phyloP scores from a whole-genome alignment of 345 rosid species.

The Cardamine chenopodiifolia region DNA sequence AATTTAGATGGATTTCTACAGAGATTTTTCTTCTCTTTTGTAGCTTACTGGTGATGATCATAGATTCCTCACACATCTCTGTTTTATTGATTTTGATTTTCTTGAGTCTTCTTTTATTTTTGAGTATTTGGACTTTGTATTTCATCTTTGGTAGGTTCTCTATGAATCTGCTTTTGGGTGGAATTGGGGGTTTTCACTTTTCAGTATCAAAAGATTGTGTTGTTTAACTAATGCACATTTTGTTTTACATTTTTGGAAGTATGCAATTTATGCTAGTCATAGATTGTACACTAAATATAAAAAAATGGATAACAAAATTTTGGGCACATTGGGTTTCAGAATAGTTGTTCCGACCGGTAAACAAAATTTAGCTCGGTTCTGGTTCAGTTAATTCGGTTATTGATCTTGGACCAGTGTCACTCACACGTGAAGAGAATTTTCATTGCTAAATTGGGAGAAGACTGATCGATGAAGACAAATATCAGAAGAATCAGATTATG shows the following conservation, averaged over 20 bases:
- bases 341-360: neutral
- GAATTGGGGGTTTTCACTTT: neutral
- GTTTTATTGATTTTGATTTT: neutral
- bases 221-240: neutral
- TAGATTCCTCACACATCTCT: neutral
- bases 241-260: neutral
- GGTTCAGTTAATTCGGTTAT: neutral
- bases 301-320: no score
- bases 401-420: neutral
- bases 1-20: neutral
- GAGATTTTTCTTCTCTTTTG: neutral
- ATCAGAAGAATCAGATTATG: neutral
- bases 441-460: neutral
- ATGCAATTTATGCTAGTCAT: neutral
- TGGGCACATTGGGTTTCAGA: neutral
- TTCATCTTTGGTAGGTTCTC: neutral
- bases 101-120: neutral
- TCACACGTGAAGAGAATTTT: neutral
- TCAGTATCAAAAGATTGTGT: neutral
- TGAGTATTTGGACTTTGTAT: neutral
- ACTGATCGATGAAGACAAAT: neutral
- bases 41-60: neutral
- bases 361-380: neutral
- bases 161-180: neutral
- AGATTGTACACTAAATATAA: no score